A percentile compares a stretch with the other conserved stretches of the same genome.
Evolutionary conservation across 805 yeast genomes (phyloP).

Genomic region (Ogataea nitratoaversa): DNA sequence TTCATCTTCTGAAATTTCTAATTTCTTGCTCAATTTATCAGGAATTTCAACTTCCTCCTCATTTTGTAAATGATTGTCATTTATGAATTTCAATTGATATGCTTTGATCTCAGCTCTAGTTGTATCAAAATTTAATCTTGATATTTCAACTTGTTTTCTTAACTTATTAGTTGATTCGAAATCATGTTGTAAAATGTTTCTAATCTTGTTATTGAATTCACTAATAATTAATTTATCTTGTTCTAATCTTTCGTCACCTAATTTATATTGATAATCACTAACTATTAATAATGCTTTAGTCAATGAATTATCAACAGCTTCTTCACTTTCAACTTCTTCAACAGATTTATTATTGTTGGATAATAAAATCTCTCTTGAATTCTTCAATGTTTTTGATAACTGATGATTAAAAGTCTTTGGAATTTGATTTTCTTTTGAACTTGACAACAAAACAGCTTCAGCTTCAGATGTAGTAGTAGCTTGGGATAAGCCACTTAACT

Average conservation of each 20-base stretch:
- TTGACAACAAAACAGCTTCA: constrained; percentile 46
- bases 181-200: constrained; percentile 47
- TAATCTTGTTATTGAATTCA: constrained; percentile 56
- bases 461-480: constrained; percentile 67
- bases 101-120: constrained; percentile 54
- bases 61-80: no score
- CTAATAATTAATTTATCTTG: constrained; percentile 62
- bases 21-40: constrained; percentile 48
- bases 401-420: constrained; percentile 78
- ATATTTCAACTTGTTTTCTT: constrained; percentile 65
- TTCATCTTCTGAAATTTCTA: constrained; percentile 66
- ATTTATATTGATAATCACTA: constrained; percentile 53
- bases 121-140: constrained; percentile 68
- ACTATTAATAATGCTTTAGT: constrained; percentile 50
- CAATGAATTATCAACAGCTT: constrained; percentile 41
- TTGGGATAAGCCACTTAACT: constrained; percentile 54
- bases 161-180: constrained; percentile 57
- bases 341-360: no score
- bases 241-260: constrained; percentile 65
- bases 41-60: constrained; percentile 41
- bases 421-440: constrained; percentile 30
- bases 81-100: constrained; percentile 19
- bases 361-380: constrained; percentile 42
- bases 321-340: constrained; percentile 28
- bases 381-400: constrained; percentile 51